A percentile compares a stretch with the other conserved stretches of the same genome.
phyloP scores from a whole-genome alignment of 2,329 filamentous ascomycete species.

The Microdochium trichocladiopsis region DNA sequence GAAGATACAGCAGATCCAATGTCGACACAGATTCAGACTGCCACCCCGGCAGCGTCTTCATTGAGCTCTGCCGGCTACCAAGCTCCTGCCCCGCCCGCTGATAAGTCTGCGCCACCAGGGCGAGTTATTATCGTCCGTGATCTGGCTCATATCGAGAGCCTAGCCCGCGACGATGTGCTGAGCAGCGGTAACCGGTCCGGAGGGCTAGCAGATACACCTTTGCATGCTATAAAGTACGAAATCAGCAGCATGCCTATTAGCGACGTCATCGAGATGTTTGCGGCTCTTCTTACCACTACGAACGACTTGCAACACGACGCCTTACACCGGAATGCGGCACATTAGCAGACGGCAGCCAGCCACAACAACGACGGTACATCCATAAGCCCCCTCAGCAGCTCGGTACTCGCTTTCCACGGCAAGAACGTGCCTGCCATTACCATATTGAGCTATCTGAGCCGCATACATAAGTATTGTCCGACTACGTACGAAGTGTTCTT shows the following conservation, averaged over 20 bases:
- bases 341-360: slow-evolving; percentile 44
- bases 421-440: slow-evolving; percentile 98
- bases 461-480: slow-evolving; percentile 98
- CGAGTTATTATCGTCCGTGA: slow-evolving; percentile 74
- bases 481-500: slow-evolving; percentile 98
- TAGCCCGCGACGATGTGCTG: slow-evolving; percentile 26
- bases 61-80: slow-evolving; percentile 10
- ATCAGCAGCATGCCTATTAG: slow-evolving; percentile 96
- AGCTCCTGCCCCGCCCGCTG: slow-evolving; percentile 20
- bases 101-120: slow-evolving; percentile 31
- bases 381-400: slow-evolving; percentile 51
- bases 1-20: slow-evolving; percentile 32
- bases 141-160: slow-evolving; percentile 82
- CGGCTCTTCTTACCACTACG: slow-evolving; percentile 84
- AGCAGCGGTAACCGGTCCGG: neutral
- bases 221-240: slow-evolving; percentile 67
- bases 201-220: slow-evolving; percentile 21
- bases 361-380: slow-evolving; percentile 43
- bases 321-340: slow-evolving; percentile 64
- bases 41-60: slow-evolving; percentile 13
- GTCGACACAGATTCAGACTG: slow-evolving; percentile 32
- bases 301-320: slow-evolving; percentile 90
- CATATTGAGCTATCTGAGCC: slow-evolving; percentile 88
- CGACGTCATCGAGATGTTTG: slow-evolving; percentile 98
- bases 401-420: slow-evolving; percentile 90